Percentiles rank a stretch among this genome's conserved stretches.
phyloP scores from a whole-genome alignment of 257 asterid species.

The Scutellaria barbata region DNA sequence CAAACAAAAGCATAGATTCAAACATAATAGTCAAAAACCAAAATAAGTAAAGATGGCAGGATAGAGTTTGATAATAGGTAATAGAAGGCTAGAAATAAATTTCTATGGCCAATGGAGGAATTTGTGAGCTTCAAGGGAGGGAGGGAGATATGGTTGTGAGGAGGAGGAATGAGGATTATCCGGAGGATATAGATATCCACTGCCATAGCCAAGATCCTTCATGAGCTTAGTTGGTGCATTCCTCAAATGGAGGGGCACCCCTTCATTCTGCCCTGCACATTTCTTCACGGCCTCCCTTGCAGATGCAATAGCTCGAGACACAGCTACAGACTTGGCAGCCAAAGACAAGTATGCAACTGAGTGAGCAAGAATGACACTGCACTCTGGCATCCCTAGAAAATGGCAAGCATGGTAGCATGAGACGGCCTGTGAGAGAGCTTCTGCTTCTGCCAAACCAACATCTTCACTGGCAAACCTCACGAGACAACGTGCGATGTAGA shows the following conservation, averaged over 20 bases:
- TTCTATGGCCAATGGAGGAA: conserved; percentile 69
- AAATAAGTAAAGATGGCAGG: no score
- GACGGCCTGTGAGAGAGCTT: conserved; percentile 77
- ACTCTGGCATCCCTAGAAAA: conserved; percentile 84
- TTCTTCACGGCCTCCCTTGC: conserved; percentile 74
- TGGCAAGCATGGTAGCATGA: conserved; percentile 89
- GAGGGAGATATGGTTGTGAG: conserved; percentile 64
- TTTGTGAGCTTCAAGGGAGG: conserved; percentile 65
- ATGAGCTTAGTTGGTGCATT: conserved; percentile 92
- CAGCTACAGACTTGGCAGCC: conserved; percentile 79
- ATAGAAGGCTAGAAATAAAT: no score
- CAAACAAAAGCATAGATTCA: no score
- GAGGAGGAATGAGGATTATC: conserved; percentile 49
- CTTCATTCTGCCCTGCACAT: conserved; percentile 77
- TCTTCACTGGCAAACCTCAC: conserved; percentile 80
- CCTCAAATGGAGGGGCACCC: conserved; percentile 84
- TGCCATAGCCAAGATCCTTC: conserved; percentile 84
- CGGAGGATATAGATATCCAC: conserved; percentile 74
- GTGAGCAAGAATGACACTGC: conserved; percentile 74
- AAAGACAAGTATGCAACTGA: conserved; percentile 75
- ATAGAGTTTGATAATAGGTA: no score
- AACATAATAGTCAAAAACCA: no score
- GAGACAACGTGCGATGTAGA: conserved; percentile 78
- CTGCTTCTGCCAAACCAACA: conserved; percentile 80
- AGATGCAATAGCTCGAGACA: conserved; percentile 58